Base-by-base conservation (phyloP, 176 grass and related monocot species). In the Oryza officinalis region DNA sequence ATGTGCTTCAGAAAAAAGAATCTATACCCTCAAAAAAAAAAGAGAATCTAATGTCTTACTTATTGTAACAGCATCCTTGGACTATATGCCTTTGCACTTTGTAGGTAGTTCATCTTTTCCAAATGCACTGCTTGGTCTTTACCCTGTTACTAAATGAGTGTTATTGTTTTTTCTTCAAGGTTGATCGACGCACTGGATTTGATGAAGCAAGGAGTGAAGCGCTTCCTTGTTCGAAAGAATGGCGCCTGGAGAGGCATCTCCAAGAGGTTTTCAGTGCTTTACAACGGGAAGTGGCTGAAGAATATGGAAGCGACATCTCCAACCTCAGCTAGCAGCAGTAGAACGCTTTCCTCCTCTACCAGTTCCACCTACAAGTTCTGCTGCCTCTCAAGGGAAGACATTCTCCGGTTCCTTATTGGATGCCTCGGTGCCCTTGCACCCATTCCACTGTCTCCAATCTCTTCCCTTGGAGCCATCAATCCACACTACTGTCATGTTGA, bases 141-240 rank as follows among this genome's bases (percentile, higher is more conserved):
- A 45, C 14, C 38, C 8, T 83, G 13, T 79, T 50, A 63, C 65
- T 14, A 83, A 60, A 61, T 37, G 77, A 33, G 11, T 63, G 7
- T 67, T 79, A 27, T 77, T 69, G 2, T 69, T 15, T 74, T 87
- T 27, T 26, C 20, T 50, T 73, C 41, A 63, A 98, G 95, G 92
- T 91, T 98, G 89, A 98, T 98, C 30, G 95, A 98, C 31, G 92
- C 90, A 67, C 75, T 98, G 63, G 95, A 98, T 28, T 72, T 98
- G 82, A 98, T 98, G 95, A 98, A 87, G 76, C 87, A 95, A 84
- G 95, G 95, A 84, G 90, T 93, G 74, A 92, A 90, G 79, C 92
- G 89, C 74, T 76, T 98, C 72, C 91, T 98, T 41, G 92, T 98
- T 68, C 95, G 95, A 80, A 95, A 98, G 84, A 98, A 80, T 78